phyloP scores from a whole-genome alignment of 495 filamentous ascomycete genomes.

The Podospora anserina region DNA sequence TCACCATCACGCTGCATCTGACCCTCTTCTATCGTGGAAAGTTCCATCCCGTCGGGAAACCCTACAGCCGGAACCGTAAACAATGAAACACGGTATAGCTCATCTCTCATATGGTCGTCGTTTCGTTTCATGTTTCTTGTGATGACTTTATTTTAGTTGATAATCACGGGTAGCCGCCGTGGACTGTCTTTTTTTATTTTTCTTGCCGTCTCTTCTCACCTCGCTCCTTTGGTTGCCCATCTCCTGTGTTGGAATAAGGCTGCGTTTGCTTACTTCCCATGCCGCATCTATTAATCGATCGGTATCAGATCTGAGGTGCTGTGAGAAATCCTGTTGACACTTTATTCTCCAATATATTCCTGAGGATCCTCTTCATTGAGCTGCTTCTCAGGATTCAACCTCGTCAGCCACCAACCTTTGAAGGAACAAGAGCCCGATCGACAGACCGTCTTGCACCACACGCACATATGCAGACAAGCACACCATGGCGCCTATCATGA shows the following conservation, averaged over 20 bases:
- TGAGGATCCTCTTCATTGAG: not conserved
- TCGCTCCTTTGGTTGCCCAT: not conserved
- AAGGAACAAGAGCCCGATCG: not conserved
- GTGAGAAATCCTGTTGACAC: slow-evolving; percentile 2
- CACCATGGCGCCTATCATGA: slow-evolving; percentile 28
- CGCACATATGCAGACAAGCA: not conserved
- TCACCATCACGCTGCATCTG: not conserved
- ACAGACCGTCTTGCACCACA: not conserved
- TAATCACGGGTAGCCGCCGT: not conserved
- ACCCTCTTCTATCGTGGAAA: not conserved
- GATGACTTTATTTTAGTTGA: slow-evolving; percentile 6
- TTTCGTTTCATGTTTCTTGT: slow-evolving; percentile 5
- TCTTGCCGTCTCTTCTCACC: not conserved
- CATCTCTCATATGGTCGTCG: not conserved
- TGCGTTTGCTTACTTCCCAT: slow-evolving; percentile 5
- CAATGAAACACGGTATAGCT: not conserved
- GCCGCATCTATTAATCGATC: slow-evolving; percentile 3
- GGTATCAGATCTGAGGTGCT: slow-evolving; percentile 1
- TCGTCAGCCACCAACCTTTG: not conserved
- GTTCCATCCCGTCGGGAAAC: not conserved
- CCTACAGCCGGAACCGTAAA: not conserved
- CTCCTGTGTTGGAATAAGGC: not conserved
- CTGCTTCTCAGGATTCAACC: not conserved
- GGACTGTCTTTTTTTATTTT: slow-evolving; percentile 3
- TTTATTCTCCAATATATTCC: slow-evolving; percentile 1